These are phyloP conservation scores for Ophiostoma sp. DNA, from an alignment of 2,329 filamentous ascomycete genomes.

Conservation along the genomic window DNA sequence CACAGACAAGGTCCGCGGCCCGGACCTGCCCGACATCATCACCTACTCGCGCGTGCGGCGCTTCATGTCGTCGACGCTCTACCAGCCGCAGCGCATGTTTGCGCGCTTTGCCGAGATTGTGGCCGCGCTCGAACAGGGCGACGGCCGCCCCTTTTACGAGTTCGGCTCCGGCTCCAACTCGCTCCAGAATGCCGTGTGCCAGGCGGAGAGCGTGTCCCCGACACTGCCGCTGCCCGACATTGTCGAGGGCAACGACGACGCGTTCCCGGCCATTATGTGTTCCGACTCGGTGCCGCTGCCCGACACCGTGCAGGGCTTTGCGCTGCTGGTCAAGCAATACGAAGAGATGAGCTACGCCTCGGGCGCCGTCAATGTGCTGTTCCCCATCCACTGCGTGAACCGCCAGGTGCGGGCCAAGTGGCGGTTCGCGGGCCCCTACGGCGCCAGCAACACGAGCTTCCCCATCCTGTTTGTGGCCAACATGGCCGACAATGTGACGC, in stretches of 20 bases:
- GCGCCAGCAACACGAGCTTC: conserved; percentile 35
- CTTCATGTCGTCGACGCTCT: conserved; percentile 41
- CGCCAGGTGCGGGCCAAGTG: conserved; percentile 38
- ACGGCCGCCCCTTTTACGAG: conserved; percentile 43
- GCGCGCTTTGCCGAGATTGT: conserved; percentile 41
- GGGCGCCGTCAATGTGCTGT: conserved; percentile 42
- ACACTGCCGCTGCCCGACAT: conserved; percentile 32
- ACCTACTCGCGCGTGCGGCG: conserved; percentile 46
- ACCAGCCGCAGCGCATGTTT: conserved; percentile 43
- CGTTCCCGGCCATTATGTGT: conserved; percentile 44
- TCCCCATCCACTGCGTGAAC: conserved; percentile 39
- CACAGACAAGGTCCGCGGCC: conserved; percentile 30
- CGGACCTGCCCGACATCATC: conserved; percentile 44
- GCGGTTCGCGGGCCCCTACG: conserved; percentile 35
- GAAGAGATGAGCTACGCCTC: conserved; percentile 38
- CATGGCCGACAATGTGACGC: conserved; percentile 44
- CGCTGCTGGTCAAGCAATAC: conserved; percentile 34
- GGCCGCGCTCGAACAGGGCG: conserved; percentile 40
- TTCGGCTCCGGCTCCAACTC: conserved; percentile 27
- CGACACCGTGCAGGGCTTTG: conserved; percentile 36
- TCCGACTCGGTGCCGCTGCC: conserved; percentile 37
- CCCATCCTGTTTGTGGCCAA: conserved; percentile 44
- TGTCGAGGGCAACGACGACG: conserved; percentile 38
- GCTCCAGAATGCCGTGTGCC: conserved; percentile 31
- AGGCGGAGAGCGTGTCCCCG: conserved; percentile 32